Base-by-base conservation (phyloP, 2,329 filamentous ascomycete genomes). In the Pseudocercospora vitis region DNA sequence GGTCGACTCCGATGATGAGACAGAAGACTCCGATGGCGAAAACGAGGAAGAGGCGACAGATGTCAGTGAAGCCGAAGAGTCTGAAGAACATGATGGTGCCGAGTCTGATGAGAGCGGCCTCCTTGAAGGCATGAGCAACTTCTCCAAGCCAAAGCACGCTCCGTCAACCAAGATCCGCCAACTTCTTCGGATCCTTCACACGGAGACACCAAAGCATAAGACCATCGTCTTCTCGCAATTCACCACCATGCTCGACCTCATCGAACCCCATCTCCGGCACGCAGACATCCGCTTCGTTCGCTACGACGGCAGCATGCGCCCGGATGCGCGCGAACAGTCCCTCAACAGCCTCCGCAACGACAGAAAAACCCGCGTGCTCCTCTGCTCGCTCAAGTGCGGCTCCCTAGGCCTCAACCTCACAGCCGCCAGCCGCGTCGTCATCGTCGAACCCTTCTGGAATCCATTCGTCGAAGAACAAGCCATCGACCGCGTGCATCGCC, bases 141-240 rank as follows among this genome's bases (percentile, higher is more conserved):
- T 62, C 32, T 60, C 56, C 42, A 62, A 58, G n/a, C 54, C 63
- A n/a, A 55, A 76, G 23, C 77, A 87, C 28, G 76, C 82, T 21
- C 81, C 84, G 1, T 99, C 94, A 0, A 92, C 94, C 64, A 99
- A 99, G 76, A 95, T 99, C 65, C 85, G 87, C 39, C 85, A 94
- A 63, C 80, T 97, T 16, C 81, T 95, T 66, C 79, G 84, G 56
- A 88, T 99, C 48, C 81, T 99, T 7, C 81, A 85, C 59, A 83
- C 83, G 39, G 94, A 99, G 71, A 85, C 85, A 0, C 76, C 80
- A 1, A 79, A 90, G 55, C 89, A 96, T 79, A 99, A 99, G 70
- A 95, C 96, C 68, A 99, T 99, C 65, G 91, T 99, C 59, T 99
- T 99, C 74, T 96, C 91, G 1, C 90, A 97, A 66, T 99, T 99